Evolutionary conservation across 371 early-diverging fungal species (phyloP).

Genomic region (Umbelopsis sp.): DNA sequence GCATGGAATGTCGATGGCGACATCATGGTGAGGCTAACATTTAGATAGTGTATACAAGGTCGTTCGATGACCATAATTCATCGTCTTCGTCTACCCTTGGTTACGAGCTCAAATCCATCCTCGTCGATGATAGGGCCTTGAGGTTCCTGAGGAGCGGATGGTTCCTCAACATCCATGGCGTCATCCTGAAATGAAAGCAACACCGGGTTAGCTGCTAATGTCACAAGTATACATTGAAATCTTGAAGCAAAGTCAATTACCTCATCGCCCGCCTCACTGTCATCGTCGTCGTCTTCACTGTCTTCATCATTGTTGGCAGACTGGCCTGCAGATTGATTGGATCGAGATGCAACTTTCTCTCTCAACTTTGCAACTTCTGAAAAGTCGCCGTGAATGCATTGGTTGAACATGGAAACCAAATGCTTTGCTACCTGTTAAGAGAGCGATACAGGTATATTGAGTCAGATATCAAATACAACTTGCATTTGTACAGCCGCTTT

Average conservation of each 20-base stretch:
- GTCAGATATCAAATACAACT: not conserved
- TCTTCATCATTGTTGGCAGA: slow-evolving; percentile 32
- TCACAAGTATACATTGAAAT: not conserved
- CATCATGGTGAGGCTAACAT: not conserved
- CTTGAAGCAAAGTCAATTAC: slow-evolving; percentile 3
- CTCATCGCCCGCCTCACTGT: slow-evolving; percentile 36
- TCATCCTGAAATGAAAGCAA: slow-evolving; percentile 7
- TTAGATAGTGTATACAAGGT: not conserved
- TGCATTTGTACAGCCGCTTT: not conserved
- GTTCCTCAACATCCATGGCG: slow-evolving; percentile 34
- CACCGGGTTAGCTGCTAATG: not conserved
- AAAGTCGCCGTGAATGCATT: slow-evolving; percentile 59
- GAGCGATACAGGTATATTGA: not conserved
- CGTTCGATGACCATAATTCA: not conserved
- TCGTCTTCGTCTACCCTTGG: slow-evolving; percentile 11
- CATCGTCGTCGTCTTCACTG: slow-evolving; percentile 37
- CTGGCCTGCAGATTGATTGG: slow-evolving; percentile 29
- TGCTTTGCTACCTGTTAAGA: slow-evolving; percentile 50
- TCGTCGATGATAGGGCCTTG: slow-evolving; percentile 49
- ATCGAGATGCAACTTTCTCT: slow-evolving; percentile 43
- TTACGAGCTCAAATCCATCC: slow-evolving; percentile 50
- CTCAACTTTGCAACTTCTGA: slow-evolving; percentile 55
- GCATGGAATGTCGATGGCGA: not conserved
- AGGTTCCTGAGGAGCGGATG: slow-evolving; percentile 32
- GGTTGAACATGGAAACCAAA: slow-evolving; percentile 48